A percentile compares a stretch with the other conserved stretches of the same genome.
phyloP scores from a whole-genome alignment of 176 grass and related monocot species.

The Coix lacrymajobi region DNA sequence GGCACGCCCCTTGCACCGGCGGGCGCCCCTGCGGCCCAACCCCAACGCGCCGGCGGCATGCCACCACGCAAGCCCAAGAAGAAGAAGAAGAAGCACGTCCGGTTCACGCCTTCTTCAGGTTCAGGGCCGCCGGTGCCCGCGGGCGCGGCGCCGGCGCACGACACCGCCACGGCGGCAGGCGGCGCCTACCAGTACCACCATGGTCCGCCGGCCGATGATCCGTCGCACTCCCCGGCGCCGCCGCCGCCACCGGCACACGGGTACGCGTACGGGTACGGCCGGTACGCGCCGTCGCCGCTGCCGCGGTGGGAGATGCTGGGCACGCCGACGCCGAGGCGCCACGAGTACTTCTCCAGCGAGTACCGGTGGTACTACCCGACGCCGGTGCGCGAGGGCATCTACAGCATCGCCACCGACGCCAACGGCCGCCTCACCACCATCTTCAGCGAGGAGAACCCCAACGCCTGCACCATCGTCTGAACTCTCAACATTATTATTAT shows the following conservation, averaged over 20 bases:
- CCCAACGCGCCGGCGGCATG: neutral
- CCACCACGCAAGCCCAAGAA: neutral
- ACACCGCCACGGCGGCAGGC: neutral
- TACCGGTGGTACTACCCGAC: conserved; percentile 81
- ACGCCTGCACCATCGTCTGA: conserved; percentile 69
- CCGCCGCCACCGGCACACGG: conserved; percentile 4
- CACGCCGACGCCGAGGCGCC: conserved; percentile 32
- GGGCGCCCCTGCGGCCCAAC: neutral
- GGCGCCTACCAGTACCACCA: neutral
- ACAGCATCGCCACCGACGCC: conserved; percentile 67
- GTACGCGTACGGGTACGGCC: conserved; percentile 21
- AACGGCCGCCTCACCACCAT: conserved; percentile 64
- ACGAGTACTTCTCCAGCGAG: conserved; percentile 76
- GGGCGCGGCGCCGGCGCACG: neutral
- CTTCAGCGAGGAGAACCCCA: conserved; percentile 98
- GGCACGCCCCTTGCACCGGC: neutral
- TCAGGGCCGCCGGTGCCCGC: neutral
- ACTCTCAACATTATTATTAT: neutral
- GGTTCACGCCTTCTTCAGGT: conserved; percentile 5
- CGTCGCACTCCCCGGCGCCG: neutral
- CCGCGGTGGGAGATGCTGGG: conserved; percentile 50
- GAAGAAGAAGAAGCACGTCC: neutral
- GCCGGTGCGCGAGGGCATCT: conserved; percentile 83
- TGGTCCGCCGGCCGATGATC: neutral
- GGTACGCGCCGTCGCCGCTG: conserved; percentile 58